These are phyloP conservation scores for Lachnellula arida DNA, from an alignment of 2,329 filamentous ascomycete species.

Conservation along the genomic window DNA sequence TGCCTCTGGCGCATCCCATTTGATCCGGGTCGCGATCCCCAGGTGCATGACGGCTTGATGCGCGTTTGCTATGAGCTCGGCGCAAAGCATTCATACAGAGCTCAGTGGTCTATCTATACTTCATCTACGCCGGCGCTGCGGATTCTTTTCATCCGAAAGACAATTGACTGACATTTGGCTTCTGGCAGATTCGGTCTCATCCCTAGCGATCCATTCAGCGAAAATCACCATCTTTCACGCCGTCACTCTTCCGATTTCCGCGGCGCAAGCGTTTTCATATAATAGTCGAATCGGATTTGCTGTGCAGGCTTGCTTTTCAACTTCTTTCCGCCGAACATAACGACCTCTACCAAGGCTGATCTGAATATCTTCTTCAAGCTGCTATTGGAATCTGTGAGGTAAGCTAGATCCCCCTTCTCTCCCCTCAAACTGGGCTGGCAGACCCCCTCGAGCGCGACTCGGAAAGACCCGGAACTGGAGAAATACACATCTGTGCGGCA, in stretches of 20 bases:
- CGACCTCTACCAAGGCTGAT: conserved; percentile 23
- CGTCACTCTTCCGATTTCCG: conserved; percentile 23
- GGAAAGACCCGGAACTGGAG: not conserved
- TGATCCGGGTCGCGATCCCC: conserved; percentile 15
- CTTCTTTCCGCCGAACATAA: conserved; percentile 22
- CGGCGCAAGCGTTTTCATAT: conserved; percentile 29
- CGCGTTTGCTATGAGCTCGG: conserved; percentile 25
- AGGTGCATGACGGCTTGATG: conserved; percentile 14
- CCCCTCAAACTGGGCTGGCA: conserved; percentile 16
- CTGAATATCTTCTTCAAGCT: conserved; percentile 24
- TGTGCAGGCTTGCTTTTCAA: conserved; percentile 19
- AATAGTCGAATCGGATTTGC: conserved; percentile 22
- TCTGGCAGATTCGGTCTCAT: conserved; percentile 29
- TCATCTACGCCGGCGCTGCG: conserved; percentile 6
- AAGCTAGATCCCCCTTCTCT: conserved; percentile 16
- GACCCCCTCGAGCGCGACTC: conserved; percentile 8
- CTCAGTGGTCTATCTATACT: conserved; percentile 4
- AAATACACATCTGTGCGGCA: not conserved
- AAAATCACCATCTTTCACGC: conserved; percentile 26
- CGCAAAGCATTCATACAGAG: conserved; percentile 21
- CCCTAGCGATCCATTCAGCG: conserved; percentile 27
- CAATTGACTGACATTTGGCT: conserved; percentile 24
- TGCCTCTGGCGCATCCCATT: conserved; percentile 27
- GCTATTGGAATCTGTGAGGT: conserved; percentile 26
- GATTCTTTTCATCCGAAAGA: not conserved